Evolutionary conservation across 1,139 yeast genomes (phyloP), one percentile per base, ranked within the genome.

Genomic region (Sugiyamaella grinbergsii): DNA sequence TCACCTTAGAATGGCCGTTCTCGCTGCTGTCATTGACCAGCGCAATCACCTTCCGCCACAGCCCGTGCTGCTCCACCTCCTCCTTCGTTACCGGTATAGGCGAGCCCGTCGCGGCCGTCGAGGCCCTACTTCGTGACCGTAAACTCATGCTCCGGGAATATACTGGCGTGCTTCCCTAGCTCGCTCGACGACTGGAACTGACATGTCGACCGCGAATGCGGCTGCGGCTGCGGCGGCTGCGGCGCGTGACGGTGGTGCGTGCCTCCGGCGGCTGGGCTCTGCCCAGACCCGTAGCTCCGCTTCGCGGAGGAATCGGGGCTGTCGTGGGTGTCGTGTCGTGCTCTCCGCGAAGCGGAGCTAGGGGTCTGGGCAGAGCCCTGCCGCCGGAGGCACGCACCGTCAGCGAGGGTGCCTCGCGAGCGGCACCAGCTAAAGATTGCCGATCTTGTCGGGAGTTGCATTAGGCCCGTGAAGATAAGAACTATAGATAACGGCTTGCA

Each of bases 1-100:
- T 46, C 10, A 50, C 50, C 44, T 50, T 50, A n/a, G 45, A 28
- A 29, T 45, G 53, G 13, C 53, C 53, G 16, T 45, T 50, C 23
- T 50, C 53, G 24, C 38, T 41, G 18, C 50, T 47, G 22, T 50
- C 50, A 15, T 28, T 36, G 16, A 50, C 47, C 16, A 37, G 18
- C 15, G 44, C 45, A 29, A 46, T 36, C 34, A 37, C 42, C 15
- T 41, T 50, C 18, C 36, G 15, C 54, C 54, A 51, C 26, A 48
- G 42, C 38, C 41, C 52, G 11, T 31, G 45, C 23, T 43, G 47
- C 15, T 8, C 42, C 32, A 34, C 42, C 22, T 43, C 47, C 33
- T 43, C 47, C 23, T 37, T 34, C 20, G 47, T 43, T 5, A 36
- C 47, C 7, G 47, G 47, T 24, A 43, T 43, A 13, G 47, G 47